Evolutionary conservation across 306 rosid species (phyloP), one percentile per base, ranked within the genome.

Genomic region (Sesbania bispinosa): DNA sequence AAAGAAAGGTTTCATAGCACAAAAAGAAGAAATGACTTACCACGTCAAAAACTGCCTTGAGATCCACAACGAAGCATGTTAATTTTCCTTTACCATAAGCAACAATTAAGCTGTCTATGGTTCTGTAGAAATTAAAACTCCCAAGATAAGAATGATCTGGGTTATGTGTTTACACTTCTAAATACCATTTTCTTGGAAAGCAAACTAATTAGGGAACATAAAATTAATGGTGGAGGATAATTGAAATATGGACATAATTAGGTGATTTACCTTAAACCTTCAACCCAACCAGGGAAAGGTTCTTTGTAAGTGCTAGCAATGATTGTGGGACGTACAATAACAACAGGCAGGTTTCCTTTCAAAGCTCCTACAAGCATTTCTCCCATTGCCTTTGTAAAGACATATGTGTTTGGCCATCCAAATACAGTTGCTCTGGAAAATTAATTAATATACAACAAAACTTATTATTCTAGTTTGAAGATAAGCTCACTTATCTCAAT

Each of bases 371-470:
- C 7, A 2, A 83, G 18, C 96, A 92, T 92, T 74, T 89, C 98
- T 7, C 89, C 98, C 96, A 92, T 86, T 43, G 96, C 96, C 52
- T 92, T 92, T 30, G 98, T 86, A 24, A 92, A 89, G 0, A 85
- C 98, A 0, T 92, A 92, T 0, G 45, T 89, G 69, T 92, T 92
- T 77, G 98, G 96, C 96, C 96, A 92, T 74, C 96, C 98, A 61
- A 80, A 74, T 10, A 11, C 0, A 27, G n/a, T 89, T 55, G 98
- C 87, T 80, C 98, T 79, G 45, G 41, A 14, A 62, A 61, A 54
- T 53, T 15, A 33, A 33, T 27, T 7, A 9, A 39, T 5, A 69
- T 26, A 39, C 18, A 60, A 38, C 29, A 8, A 64, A 62, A 38
- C 5, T 15, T 50, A 15, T 63, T 54, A 48, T 52, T 21, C 45